Base-by-base conservation (phyloP, 331 rosid genomes). In the Cydonia oblonga region DNA sequence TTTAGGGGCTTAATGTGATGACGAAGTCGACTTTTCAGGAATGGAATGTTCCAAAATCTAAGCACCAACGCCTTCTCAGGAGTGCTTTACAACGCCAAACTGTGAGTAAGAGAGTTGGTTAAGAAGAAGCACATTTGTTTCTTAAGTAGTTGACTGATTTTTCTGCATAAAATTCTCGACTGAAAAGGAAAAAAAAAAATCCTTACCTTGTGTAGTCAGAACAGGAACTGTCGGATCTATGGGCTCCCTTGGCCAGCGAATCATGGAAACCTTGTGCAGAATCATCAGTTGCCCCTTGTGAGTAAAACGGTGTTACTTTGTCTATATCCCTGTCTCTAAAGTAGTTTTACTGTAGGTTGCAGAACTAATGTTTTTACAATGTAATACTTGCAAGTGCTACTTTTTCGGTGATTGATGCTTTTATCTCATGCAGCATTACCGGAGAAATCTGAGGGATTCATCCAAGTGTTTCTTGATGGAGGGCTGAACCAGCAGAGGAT, bases 401-500 rank as follows among this genome's bases (percentile, higher is more conserved):
- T 74, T 79, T 76, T 70, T 18, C 52, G 9, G 46, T 62, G 67
- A 61, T 63, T 24, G 65, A 61, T 46, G 30, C 33, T 79, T 15
- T 76, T 63, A 79, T 79, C 70, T 35, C 52, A 70, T 74, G 80
- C 86, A 92, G 98, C 89, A 72, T 74, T 90, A 74, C 90, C 91
- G 6, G 91, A 85, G 75, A 82, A 87, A 59, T 87, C 98, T 8
- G 82, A 87, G 76, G 98, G 96, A 69, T 90, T 82, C 75, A 79
- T 92, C 75, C 96, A 92, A 69, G 91, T 88, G 44, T 92, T 92
- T 86, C 96, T 92, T 54, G 96, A 92, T 81, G 98, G 98, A 54
- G 98, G 98, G 23, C 71, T 92, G 86, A 92, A 92, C 87, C 96
- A 92, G 82, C 98, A 92, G 81, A 88, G 96, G 76, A 92, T 92